These are phyloP conservation scores for Paspalum vaginatum DNA, from an alignment of 176 grass and related monocot species.

Conservation along the genomic window DNA sequence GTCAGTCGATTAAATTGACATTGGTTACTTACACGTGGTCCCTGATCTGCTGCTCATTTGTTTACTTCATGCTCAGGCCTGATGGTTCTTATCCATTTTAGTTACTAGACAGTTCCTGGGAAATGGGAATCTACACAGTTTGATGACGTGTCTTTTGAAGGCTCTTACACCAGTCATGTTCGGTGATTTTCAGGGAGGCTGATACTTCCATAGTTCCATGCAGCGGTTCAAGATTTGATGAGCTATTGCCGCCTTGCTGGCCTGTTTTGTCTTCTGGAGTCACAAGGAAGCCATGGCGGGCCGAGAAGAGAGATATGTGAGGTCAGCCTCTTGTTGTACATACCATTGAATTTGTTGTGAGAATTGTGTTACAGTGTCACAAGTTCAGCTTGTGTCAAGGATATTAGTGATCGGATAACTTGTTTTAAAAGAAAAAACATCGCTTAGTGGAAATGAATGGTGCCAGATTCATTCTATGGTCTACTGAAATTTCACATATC, in stretches of 20 bases:
- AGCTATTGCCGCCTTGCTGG: background rate
- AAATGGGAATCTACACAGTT: background rate
- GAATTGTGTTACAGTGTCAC: background rate
- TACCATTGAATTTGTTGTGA: background rate
- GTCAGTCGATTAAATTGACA: background rate
- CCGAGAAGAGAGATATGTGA: slow-evolving; percentile 63
- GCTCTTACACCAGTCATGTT: background rate
- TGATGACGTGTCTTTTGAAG: background rate
- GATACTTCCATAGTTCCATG: slow-evolving; percentile 27
- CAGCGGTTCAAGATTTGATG: slow-evolving; percentile 37
- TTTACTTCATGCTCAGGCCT: background rate
- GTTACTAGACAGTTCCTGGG: background rate
- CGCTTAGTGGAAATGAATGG: background rate
- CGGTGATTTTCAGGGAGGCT: slow-evolving; percentile 29
- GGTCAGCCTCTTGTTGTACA: slow-evolving; percentile 8
- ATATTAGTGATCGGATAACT: background rate
- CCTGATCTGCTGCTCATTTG: slow-evolving; percentile 8
- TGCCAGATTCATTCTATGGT: slow-evolving; percentile 25
- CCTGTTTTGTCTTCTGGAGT: slow-evolving; percentile 26
- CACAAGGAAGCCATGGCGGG: slow-evolving; percentile 46
- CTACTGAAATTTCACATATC: slow-evolving; percentile 16
- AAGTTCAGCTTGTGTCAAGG: background rate
- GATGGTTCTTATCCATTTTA: slow-evolving; percentile 5
- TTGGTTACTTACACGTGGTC: background rate
- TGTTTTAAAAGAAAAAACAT: slow-evolving; percentile 1